Evolutionary conservation across 192 early-diverging fungal species (phyloP).

Genomic region (Polychytrium aggregatum): DNA sequence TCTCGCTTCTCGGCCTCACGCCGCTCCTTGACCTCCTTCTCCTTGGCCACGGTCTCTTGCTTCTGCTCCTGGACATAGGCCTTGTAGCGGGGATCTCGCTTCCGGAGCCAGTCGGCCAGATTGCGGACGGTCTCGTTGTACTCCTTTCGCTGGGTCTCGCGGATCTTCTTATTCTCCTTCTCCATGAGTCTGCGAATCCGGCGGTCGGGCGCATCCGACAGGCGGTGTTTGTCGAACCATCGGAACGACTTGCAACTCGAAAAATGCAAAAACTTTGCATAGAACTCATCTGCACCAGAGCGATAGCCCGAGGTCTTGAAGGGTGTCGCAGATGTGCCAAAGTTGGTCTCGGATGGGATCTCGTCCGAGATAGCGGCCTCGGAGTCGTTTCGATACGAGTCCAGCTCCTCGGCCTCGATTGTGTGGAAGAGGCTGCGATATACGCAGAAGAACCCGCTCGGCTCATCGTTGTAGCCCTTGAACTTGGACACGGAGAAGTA

Average conservation of each 20-base stretch:
- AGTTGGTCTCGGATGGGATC: conserved; percentile 31
- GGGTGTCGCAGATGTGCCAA: conserved; percentile 57
- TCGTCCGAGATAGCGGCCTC: conserved; percentile 26
- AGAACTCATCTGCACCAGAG: too few relatives aligned
- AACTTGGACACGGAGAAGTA: conserved; percentile 69
- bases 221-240: conserved; percentile 83
- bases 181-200: conserved; percentile 74
- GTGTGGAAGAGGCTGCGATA: conserved; percentile 68
- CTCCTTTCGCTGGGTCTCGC: conserved; percentile 52
- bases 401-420: conserved; percentile 71
- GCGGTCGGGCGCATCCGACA: conserved; percentile 75
- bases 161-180: conserved; percentile 74
- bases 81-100: conserved; percentile 85
- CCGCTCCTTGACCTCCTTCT: conserved; percentile 46
- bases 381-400: conserved; percentile 27
- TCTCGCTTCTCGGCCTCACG: conserved; percentile 38
- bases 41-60: conserved; percentile 40
- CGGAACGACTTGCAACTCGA: conserved; percentile 75
- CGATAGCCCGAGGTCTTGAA: conserved; percentile 51
- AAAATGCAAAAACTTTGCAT: conserved; percentile 68
- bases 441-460: conserved; percentile 66
- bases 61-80: conserved; percentile 26
- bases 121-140: conserved; percentile 38
- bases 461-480: conserved; percentile 56
- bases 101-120: conserved; percentile 65